Conservation (phyloP, 2,329 filamentous ascomycete genomes). For the Spiromastix sp. region DNA sequence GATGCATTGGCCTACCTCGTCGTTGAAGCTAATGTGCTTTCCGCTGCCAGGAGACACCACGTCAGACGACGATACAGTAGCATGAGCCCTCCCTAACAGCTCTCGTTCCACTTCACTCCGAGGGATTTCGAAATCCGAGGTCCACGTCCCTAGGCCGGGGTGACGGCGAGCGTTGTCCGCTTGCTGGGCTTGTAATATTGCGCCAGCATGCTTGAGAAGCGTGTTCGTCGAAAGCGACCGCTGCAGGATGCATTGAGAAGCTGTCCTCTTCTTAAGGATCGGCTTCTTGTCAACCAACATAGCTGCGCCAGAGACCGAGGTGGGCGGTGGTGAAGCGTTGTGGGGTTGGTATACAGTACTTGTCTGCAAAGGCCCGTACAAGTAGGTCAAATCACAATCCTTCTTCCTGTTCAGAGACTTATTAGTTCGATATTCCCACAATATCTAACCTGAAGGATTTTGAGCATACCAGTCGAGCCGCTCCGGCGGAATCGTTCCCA, state of each 20-base stretch:
- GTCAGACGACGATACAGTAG: slow-evolving; percentile 62
- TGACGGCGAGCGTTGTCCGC: slow-evolving; percentile 46
- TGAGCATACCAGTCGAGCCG: slow-evolving; percentile 71
- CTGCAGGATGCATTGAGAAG: slow-evolving; percentile 91
- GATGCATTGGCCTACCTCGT: slow-evolving; percentile 91
- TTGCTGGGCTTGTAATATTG: slow-evolving; percentile 74
- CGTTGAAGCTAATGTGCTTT: slow-evolving; percentile 92
- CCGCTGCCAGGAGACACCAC: slow-evolving; percentile 53
- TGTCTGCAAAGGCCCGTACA: slow-evolving; percentile 85
- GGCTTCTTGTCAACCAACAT: slow-evolving; percentile 70
- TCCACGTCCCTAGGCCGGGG: slow-evolving; percentile 48
- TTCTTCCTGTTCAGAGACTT: slow-evolving; percentile 58
- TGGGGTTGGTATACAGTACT: slow-evolving; percentile 46
- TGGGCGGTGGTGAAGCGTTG: slow-evolving; percentile 40
- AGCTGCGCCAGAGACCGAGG: slow-evolving; percentile 48
- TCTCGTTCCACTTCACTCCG: slow-evolving; percentile 47
- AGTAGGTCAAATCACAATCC: slow-evolving; percentile 93
- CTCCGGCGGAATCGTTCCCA: slow-evolving; percentile 83
- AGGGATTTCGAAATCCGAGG: slow-evolving; percentile 58
- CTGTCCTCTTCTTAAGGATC: slow-evolving; percentile 91
- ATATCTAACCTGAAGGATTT: background rate
- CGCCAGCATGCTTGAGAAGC: slow-evolving; percentile 77
- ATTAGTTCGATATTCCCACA: too few species aligned
- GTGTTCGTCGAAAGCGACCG: slow-evolving; percentile 80
- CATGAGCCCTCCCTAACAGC: slow-evolving; percentile 42